Evolutionary conservation across 1,284 basidiomycete species (phyloP).

Genomic region (Ustilago hordei): DNA sequence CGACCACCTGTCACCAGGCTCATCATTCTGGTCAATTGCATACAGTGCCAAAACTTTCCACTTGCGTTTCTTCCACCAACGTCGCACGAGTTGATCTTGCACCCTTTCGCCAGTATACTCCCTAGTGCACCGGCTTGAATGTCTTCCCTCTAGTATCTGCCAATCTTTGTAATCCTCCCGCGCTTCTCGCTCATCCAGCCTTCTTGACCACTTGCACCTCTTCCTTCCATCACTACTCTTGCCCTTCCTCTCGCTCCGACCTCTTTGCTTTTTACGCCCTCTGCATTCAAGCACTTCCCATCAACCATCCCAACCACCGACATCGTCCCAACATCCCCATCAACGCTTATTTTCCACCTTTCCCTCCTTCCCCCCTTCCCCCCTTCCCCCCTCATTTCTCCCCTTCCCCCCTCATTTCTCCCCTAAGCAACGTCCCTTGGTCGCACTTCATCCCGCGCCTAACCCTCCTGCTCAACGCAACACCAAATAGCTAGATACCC

Average conservation of each 20-base stretch:
- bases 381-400: background rate
- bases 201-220: background rate
- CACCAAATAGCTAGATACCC: conserved; percentile 2
- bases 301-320: background rate
- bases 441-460: background rate
- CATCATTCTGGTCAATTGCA: background rate
- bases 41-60: background rate
- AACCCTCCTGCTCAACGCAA: background rate
- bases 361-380: background rate
- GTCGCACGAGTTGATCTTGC: background rate
- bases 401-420: background rate
- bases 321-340: background rate
- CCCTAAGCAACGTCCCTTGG: background rate
- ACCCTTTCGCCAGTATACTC: background rate
- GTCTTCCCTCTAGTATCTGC: background rate
- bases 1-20: background rate
- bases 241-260: background rate
- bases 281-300: background rate
- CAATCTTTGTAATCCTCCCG: background rate
- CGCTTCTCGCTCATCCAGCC: background rate
- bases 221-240: background rate
- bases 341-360: background rate
- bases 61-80: background rate
- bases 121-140: conserved; percentile 9
- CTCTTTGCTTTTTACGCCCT: background rate